Conservation (phyloP, 306 rosid genomes). For the Hippophae rhamnoides region DNA sequence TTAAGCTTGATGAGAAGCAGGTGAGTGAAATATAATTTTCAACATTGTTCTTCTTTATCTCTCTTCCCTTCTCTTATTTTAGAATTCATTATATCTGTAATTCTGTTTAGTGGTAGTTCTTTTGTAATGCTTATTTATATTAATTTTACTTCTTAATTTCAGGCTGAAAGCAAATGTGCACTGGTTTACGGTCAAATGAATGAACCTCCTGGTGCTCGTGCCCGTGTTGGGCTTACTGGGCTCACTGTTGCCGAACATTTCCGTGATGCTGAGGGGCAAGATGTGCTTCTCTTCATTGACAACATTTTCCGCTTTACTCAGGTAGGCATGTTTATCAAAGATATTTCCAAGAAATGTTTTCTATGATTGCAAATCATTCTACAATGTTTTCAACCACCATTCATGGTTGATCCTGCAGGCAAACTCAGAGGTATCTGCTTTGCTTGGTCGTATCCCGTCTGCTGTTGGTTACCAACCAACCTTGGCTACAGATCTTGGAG, state of each 20-base stretch:
- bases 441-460: conserved; percentile 99
- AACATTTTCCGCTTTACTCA: conserved; percentile 99
- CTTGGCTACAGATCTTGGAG: conserved; percentile 95
- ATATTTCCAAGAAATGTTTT: not conserved
- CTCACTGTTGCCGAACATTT: conserved; percentile 94
- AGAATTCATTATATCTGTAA: not conserved
- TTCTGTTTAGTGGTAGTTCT: not conserved
- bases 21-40: conserved; percentile 20
- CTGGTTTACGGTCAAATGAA: conserved; percentile 99
- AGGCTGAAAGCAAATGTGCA: conserved; percentile 97
- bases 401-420: conserved; percentile 44
- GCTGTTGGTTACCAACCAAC: conserved; percentile 99
- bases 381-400: not conserved
- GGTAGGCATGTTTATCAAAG: conserved; percentile 26
- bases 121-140: not conserved
- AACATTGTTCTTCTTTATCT: too few species aligned
- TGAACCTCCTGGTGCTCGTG: conserved; percentile 99
- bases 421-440: conserved; percentile 98
- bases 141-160: conserved; percentile 5
- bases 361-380: not conserved
- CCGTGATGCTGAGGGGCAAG: conserved; percentile 99
- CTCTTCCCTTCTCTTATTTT: too few species aligned
- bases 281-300: conserved; percentile 96
- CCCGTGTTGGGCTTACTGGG: conserved; percentile 98
- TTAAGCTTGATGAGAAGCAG: conserved; percentile 98